phyloP scores from a whole-genome alignment of 2,329 filamentous ascomycete genomes.

The Fusarium tanahbumbuense region DNA sequence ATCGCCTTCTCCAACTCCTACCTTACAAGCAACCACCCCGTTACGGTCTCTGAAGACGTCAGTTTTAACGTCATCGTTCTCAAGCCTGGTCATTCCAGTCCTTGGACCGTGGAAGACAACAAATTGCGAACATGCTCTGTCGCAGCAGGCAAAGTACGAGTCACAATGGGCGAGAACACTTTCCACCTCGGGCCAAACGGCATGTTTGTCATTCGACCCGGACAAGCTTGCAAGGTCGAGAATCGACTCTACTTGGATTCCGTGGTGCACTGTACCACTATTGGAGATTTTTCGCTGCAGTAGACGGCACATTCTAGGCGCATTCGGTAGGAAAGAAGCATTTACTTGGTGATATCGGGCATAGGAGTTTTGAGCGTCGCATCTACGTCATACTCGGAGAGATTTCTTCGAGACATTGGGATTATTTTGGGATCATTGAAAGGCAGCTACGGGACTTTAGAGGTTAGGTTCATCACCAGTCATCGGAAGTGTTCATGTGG shows the following conservation, averaged over 20 bases:
- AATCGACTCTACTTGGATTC: conserved; percentile 61
- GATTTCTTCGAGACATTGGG: not conserved
- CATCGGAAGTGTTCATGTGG: conserved; percentile 31
- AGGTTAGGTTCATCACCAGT: conserved; percentile 18
- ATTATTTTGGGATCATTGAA: not conserved
- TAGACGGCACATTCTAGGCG: conserved; percentile 4
- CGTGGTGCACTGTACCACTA: conserved; percentile 56
- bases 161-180: conserved; percentile 52
- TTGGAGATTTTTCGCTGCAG: conserved; percentile 41
- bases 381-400: not conserved
- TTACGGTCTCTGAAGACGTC: conserved; percentile 53
- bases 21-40: conserved; percentile 51
- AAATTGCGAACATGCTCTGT: conserved; percentile 56
- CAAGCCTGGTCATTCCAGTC: conserved; percentile 53
- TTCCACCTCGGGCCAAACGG: conserved; percentile 59
- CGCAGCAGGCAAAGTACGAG: conserved; percentile 55
- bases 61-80: conserved; percentile 56
- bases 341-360: not conserved
- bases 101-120: conserved; percentile 46
- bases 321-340: not conserved
- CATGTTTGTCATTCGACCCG: conserved; percentile 57
- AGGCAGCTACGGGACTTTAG: not conserved
- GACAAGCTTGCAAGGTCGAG: conserved; percentile 52
- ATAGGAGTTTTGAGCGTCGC: conserved; percentile 7
- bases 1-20: conserved; percentile 59